These are phyloP conservation scores for Cucumis sativus DNA, from an alignment of 306 rosid species.

Conservation along the genomic window DNA sequence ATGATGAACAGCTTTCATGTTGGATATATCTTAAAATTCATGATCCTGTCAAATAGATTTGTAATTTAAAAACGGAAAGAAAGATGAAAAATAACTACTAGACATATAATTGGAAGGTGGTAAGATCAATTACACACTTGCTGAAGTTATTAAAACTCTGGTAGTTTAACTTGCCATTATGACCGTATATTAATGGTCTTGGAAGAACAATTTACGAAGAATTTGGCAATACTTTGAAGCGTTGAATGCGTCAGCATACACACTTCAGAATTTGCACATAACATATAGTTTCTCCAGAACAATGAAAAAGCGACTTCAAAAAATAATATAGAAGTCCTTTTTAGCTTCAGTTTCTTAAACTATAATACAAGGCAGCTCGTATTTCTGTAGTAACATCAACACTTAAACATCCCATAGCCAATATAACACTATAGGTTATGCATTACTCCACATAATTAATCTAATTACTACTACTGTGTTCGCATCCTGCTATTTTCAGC, in stretches of 20 bases:
- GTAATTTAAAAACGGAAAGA: not conserved
- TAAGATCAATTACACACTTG: not conserved
- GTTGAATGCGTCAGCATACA: not conserved
- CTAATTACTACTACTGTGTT: conserved; percentile 11
- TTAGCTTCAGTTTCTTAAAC: not conserved
- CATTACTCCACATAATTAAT: conserved; percentile 6
- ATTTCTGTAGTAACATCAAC: not conserved
- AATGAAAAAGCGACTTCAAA: not conserved
- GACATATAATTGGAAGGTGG: too few species aligned
- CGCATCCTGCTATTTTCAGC: conserved; percentile 32
- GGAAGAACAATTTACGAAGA: not conserved
- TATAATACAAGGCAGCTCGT: conserved; percentile 5
- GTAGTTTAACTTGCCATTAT: not conserved
- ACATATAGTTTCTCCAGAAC: not conserved
- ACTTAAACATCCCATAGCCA: conserved; percentile 23
- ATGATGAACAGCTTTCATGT: too few species aligned
- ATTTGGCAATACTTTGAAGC: not conserved
- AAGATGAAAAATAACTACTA: not conserved
- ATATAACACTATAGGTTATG: conserved; percentile 21
- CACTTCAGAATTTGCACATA: not conserved
- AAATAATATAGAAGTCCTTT: not conserved
- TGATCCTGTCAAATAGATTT: too few species aligned
- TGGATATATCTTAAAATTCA: too few species aligned
- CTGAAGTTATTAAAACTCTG: not conserved
- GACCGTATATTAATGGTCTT: not conserved